Evolutionary conservation across 805 yeast species (phyloP).

Genomic region (Hanseniaspora lachancei): DNA sequence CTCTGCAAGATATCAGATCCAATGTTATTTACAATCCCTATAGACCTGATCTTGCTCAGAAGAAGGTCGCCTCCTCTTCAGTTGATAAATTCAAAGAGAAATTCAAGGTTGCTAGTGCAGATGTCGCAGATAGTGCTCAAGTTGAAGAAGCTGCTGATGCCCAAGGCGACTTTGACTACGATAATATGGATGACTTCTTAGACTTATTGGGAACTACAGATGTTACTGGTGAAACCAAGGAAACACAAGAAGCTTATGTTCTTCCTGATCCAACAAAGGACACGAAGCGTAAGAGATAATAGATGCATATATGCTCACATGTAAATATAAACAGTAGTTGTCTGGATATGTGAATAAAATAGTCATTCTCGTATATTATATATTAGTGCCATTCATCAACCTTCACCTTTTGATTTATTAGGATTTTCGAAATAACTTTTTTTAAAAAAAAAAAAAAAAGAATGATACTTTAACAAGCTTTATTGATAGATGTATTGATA

Average conservation of each 20-base stretch:
- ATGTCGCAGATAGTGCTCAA: neutral
- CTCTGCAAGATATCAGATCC: constrained; percentile 81
- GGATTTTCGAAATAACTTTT: too few relatives aligned
- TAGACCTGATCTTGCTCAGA: constrained; percentile 58
- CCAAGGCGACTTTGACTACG: constrained; percentile 15
- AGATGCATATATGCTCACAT: neutral
- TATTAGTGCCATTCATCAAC: too few relatives aligned
- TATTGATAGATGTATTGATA: too few relatives aligned
- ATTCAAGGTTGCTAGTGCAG: constrained; percentile 24
- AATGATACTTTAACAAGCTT: too few relatives aligned
- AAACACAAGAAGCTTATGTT: neutral
- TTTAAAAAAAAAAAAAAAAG: too few relatives aligned
- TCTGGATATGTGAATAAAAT: too few relatives aligned
- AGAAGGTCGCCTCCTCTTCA: constrained; percentile 76
- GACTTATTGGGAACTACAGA: constrained; percentile 21
- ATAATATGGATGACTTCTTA: constrained; percentile 25
- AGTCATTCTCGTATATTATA: neutral
- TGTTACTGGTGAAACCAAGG: constrained; percentile 18
- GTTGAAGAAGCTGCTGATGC: neutral
- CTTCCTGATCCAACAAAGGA: constrained; percentile 4
- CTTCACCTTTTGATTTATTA: too few relatives aligned
- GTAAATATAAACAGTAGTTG: neutral
- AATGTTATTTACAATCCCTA: constrained; percentile 80
- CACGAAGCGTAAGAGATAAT: constrained; percentile 2
- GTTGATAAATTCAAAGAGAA: constrained; percentile 60